Evolutionary conservation across 2,329 filamentous ascomycete genomes (phyloP), one percentile per base, ranked within the genome.

Genomic region (Alternaria rosae): DNA sequence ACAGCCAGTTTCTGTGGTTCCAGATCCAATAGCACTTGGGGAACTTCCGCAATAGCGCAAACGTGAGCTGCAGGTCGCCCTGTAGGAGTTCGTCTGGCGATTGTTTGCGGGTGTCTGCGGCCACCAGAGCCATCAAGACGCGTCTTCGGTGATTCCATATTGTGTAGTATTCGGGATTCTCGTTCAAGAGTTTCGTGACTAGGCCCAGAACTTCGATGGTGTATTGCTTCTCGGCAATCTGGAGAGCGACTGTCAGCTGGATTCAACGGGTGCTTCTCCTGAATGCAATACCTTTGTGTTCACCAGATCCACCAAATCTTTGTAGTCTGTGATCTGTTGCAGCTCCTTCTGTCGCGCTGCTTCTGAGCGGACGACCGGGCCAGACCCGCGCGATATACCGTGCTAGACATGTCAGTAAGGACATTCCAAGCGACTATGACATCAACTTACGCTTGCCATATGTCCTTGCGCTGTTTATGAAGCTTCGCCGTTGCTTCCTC

Each of bases 11-110:
- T 26, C 95, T 90, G 80, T 97, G 94, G 71, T 97, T 97, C 95
- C 95, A 99, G 74, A 99, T 94, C 94, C 95, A 98, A 82, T 99
- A 99, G 84, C 95, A 98, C 79, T 99, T 99, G 7, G 95, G 95
- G 68, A 89, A 94, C 68, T 93, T 88, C 67, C 92, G 86, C 52
- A 99, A 86, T 20, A 99, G 85, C 0, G 92, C 92, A 42, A 97
- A 87, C 32, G 94, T 89, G 75, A 97, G 97, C 50, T 83, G 82
- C 32, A 99, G 84, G 77, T 99, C 95, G 57, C 86, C 83, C 48
- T 87, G 86, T 64, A 98, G 85, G 30, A 90, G 76, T 3, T 88
- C 81, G 43, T 83, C 77, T 28, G 82, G 76, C 44, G 76, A 71
- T 63, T 79, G 64, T 43, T 41, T 17, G 17, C 56, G 48, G 4